Evolutionary conservation across 371 early-diverging fungal genomes (phyloP), one percentile per base, ranked within the genome.

Genomic region (Lichtheimia corymbifera): DNA sequence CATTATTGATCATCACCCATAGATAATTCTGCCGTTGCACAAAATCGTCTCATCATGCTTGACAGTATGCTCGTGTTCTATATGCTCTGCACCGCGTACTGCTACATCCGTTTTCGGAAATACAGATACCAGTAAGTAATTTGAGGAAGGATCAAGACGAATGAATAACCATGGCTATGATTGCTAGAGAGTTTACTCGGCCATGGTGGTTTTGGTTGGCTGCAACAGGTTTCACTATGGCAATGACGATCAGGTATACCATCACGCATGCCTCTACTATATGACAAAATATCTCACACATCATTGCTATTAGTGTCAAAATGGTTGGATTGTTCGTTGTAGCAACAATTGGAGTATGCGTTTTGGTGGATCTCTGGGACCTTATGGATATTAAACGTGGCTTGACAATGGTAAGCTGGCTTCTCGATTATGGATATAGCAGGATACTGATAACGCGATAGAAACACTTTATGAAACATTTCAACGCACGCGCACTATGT

Each of bases 291-390:
- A 35, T 35, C 22, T 24, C 24, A 43, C 17, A 22, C 58, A 5
- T 45, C 27, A 22, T 52, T 45, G 14, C 41, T 62, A 42, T 27
- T 70, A 93, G 95, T 59, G 93, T 96, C 70, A 98, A 98, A 71
- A 86, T 97, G 89, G 98, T 98, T 2, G 99, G 99, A 7, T 70
- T 96, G 15, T 90, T 98, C 64, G 85, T 93, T 12, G 87, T 98
- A 7, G 83, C 82, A 3, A 76, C 91, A 13, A 80, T 98, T 58
- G 99, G 99, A 25, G 63, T 90, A 15, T 91, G 93, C 3, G 92
- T 91, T 0, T 51, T 97, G n/a, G 73, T 81, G 55, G 98, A 98
- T 67, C 82, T 98, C 24, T 98, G 98, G 97, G 76, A 85, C 28
- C 77, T 97, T 18, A 70, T 97, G 47, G 97, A 97, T 73, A 83